Evolutionary conservation across 108 stramenopile genomes (phyloP).

Genomic region (Nannochloropsis oceanica): DNA sequence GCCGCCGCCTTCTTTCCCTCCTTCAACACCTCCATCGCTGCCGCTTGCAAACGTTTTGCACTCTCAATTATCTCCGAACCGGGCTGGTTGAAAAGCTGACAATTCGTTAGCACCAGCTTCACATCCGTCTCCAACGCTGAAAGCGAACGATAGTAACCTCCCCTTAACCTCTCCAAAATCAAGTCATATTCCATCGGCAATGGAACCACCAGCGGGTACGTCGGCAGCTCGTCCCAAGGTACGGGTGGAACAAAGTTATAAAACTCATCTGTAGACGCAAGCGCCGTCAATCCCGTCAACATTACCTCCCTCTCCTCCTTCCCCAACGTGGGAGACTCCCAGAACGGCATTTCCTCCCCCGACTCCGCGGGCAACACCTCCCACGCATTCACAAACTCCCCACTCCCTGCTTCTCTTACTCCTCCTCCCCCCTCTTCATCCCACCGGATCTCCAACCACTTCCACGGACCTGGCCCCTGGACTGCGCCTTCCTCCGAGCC

Average conservation of each 20-base stretch:
- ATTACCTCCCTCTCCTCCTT: background rate
- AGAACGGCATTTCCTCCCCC: background rate
- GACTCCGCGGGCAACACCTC: background rate
- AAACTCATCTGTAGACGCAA: background rate
- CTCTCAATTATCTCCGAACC: conserved; percentile 15
- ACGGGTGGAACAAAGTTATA: background rate
- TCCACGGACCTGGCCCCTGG: background rate
- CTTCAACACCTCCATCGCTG: background rate
- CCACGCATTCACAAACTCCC: background rate
- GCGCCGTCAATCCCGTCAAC: background rate
- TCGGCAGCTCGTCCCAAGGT: background rate
- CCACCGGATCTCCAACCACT: background rate
- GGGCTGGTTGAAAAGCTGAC: conserved; percentile 15
- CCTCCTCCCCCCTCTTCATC: background rate
- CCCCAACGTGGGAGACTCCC: background rate
- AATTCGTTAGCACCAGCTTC: conserved; percentile 15
- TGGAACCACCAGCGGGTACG: background rate
- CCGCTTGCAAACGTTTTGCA: background rate
- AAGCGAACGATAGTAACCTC: conserved; percentile 12
- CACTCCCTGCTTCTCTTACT: background rate
- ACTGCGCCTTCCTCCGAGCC: background rate
- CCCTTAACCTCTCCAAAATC: conserved; percentile 3
- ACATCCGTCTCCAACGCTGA: conserved; percentile 17
- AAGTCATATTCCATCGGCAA: conserved; percentile 22
- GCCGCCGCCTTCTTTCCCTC: conserved; percentile 3